Percentiles rank a stretch among this genome's conserved stretches.
These are phyloP conservation scores for Debaryomyces psychrophilus DNA, from an alignment of 1,139 yeast species.

Conservation along the genomic window DNA sequence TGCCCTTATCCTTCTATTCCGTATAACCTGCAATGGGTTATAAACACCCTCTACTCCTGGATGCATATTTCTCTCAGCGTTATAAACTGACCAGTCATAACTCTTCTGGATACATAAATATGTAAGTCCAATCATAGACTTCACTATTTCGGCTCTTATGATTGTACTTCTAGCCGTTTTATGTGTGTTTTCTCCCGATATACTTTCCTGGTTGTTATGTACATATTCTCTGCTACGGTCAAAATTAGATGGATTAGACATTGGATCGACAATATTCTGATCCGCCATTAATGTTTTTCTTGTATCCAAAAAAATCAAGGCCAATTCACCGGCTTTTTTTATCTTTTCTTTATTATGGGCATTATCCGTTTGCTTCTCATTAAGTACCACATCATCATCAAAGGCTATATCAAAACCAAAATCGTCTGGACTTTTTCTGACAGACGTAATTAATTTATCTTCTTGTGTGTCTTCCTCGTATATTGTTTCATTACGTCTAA, in stretches of 20 bases:
- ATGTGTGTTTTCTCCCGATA: slow-evolving; percentile 9
- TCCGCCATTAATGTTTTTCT: slow-evolving; percentile 46
- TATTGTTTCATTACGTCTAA: not conserved
- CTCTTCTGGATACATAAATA: slow-evolving; percentile 51
- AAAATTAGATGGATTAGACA: slow-evolving; percentile 17
- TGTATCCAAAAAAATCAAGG: slow-evolving; percentile 46
- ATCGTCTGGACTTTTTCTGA: slow-evolving; percentile 9
- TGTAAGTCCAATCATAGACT: slow-evolving; percentile 52
- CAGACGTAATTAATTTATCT: not conserved
- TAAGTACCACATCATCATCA: not conserved
- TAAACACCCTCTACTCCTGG: slow-evolving; percentile 67
- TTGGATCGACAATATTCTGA: slow-evolving; percentile 40
- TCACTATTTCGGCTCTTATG: slow-evolving; percentile 57
- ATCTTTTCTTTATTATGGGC: slow-evolving; percentile 19
- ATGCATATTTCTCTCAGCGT: slow-evolving; percentile 23
- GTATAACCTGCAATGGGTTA: slow-evolving; percentile 78
- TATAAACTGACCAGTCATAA: slow-evolving; percentile 25
- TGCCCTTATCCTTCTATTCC: slow-evolving; percentile 64
- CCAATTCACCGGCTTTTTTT: slow-evolving; percentile 47
- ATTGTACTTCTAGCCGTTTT: slow-evolving; percentile 42
- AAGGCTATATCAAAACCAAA: slow-evolving; percentile 13
- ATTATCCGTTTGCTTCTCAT: not conserved
- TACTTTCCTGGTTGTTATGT: slow-evolving; percentile 7
- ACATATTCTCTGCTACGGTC: slow-evolving; percentile 8
- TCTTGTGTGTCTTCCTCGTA: not conserved